Evolutionary conservation across 805 yeast species (phyloP).

Genomic region (Saturnispora bothae): DNA sequence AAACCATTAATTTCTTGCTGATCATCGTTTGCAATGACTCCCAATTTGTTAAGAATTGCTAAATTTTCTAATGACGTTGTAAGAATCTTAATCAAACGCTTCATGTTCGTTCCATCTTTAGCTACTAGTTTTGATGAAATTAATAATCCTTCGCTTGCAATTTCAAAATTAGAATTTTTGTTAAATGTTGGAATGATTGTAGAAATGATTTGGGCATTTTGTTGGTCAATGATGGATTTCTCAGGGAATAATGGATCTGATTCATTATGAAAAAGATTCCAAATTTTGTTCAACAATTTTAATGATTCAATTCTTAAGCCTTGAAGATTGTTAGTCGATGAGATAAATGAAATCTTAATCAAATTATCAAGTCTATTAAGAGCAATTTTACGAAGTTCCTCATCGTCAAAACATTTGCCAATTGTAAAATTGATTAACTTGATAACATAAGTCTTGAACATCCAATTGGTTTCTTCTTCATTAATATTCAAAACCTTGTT

Average conservation of each 20-base stretch:
- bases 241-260: constrained; percentile 67
- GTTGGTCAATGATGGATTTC: constrained; percentile 71
- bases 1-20: constrained; percentile 27
- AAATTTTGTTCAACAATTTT: constrained; percentile 49
- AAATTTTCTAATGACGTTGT: constrained; percentile 56
- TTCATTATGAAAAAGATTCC: constrained; percentile 48
- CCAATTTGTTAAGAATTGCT: constrained; percentile 18
- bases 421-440: constrained; percentile 36
- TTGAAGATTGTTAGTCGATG: constrained; percentile 63
- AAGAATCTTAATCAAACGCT: constrained; percentile 53
- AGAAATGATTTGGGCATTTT: constrained; percentile 87
- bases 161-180: constrained; percentile 56
- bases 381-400: constrained; percentile 30
- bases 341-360: constrained; percentile 67
- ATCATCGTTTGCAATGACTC: constrained; percentile 1
- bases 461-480: constrained; percentile 50
- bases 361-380: constrained; percentile 47
- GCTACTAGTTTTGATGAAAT: constrained; percentile 70
- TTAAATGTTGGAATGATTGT: constrained; percentile 83
- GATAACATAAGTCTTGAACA: constrained; percentile 39
- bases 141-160: constrained; percentile 67
- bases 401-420: constrained; percentile 29
- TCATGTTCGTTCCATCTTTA: constrained; percentile 41
- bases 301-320: constrained; percentile 57
- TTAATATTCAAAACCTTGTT: constrained; percentile 24